phyloP scores from a whole-genome alignment of 169 alveolate genomes.

The Cryptosporidium canis region DNA sequence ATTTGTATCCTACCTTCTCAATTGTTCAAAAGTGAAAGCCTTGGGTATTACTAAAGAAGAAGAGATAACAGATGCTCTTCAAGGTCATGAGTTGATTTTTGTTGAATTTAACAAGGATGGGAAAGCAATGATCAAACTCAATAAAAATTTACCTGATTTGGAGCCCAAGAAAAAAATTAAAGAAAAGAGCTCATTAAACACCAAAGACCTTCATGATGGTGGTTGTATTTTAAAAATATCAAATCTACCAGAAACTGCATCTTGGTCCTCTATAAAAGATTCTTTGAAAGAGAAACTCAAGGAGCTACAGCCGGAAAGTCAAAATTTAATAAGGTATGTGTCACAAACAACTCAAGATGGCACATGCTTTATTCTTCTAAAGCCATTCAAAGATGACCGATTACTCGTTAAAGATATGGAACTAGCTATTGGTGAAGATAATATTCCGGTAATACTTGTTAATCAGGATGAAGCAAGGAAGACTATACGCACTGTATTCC shows the following conservation, averaged over 20 bases:
- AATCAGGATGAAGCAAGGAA: constrained; percentile 58
- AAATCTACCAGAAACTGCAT: constrained; percentile 31
- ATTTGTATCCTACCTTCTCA: constrained; percentile 16
- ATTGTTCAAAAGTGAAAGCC: constrained; percentile 35
- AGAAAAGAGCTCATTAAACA: neutral
- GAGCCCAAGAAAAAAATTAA: constrained; percentile 18
- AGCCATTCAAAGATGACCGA: constrained; percentile 53
- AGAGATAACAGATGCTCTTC: constrained; percentile 21
- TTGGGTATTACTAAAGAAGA: constrained; percentile 66
- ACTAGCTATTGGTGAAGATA: neutral
- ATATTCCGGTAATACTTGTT: neutral
- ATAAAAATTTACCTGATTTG: constrained; percentile 25
- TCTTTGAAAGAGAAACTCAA: constrained; percentile 25
- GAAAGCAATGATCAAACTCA: constrained; percentile 24
- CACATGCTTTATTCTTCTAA: constrained; percentile 36
- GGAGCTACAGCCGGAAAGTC: neutral
- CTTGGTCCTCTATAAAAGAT: constrained; percentile 53
- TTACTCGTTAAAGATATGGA: neutral
- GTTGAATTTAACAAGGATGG: constrained; percentile 50
- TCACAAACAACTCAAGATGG: constrained; percentile 72
- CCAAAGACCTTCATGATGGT: constrained; percentile 40
- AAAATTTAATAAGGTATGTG: constrained; percentile 57
- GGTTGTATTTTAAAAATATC: constrained; percentile 52
- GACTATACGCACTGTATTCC: constrained; percentile 19
- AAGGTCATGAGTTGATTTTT: constrained; percentile 29